phyloP scores from a whole-genome alignment of 129 eudicot genomes.

The Flaveria robusta region DNA sequence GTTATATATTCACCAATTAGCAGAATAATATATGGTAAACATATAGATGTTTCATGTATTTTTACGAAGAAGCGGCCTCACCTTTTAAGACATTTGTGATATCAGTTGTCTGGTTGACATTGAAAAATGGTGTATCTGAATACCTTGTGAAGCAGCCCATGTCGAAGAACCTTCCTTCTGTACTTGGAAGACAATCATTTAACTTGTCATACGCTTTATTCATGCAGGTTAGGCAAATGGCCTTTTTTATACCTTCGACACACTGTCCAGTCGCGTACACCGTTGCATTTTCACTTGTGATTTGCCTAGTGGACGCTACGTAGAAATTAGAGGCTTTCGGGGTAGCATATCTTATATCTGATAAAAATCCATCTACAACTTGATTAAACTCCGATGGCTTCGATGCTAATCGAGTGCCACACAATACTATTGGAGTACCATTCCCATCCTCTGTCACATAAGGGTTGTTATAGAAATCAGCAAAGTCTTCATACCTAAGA shows the following conservation, averaged over 20 bases:
- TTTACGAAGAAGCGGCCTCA: background rate
- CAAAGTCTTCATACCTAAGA: slow-evolving; percentile 61
- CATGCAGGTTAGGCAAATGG: slow-evolving; percentile 52
- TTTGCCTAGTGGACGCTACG: slow-evolving; percentile 49
- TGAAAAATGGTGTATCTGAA: slow-evolving; percentile 29
- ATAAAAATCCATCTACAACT: slow-evolving; percentile 35
- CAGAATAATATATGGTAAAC: background rate
- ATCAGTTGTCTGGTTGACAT: slow-evolving; percentile 48
- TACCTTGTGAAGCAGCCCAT: slow-evolving; percentile 68
- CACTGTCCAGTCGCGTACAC: slow-evolving; percentile 58
- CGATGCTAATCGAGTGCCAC: slow-evolving; percentile 52
- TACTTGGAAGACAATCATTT: slow-evolving; percentile 47
- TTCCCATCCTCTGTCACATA: slow-evolving; percentile 44
- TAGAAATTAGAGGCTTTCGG: slow-evolving; percentile 46
- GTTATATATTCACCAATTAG: background rate
- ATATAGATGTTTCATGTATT: background rate
- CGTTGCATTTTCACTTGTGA: slow-evolving; percentile 33
- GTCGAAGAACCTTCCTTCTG: slow-evolving; percentile 57
- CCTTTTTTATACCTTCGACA: slow-evolving; percentile 28
- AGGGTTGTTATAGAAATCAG: slow-evolving; percentile 36
- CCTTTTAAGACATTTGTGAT: slow-evolving; percentile 55
- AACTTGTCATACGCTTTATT: slow-evolving; percentile 42
- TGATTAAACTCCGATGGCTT: slow-evolving; percentile 36
- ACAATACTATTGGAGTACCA: slow-evolving; percentile 39
- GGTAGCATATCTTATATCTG: slow-evolving; percentile 52